Percentiles rank a stretch among this genome's conserved stretches.
phyloP scores from a whole-genome alignment of 768 basidiomycete genomes.

The Crepidotus variabilis region DNA sequence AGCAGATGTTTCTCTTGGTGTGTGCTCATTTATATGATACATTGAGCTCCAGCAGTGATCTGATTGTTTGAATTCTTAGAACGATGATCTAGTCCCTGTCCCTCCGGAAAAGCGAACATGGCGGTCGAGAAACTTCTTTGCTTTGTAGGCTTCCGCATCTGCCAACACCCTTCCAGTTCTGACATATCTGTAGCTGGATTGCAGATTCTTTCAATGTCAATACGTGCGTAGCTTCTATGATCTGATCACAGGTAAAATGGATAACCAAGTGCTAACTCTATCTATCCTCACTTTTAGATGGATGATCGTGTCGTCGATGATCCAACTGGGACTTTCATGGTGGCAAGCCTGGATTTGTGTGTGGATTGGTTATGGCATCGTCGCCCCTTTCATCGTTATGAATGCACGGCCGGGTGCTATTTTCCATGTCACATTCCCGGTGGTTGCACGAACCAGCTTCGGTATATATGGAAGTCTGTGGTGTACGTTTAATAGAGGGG shows the following conservation, averaged over 20 bases:
- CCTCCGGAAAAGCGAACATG: conserved; percentile 60
- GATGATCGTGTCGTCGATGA: conserved; percentile 79
- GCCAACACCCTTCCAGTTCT: background rate
- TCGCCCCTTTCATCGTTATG: conserved; percentile 68
- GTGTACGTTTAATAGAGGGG: conserved; percentile 75
- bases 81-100: conserved; percentile 72
- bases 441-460: conserved; percentile 72
- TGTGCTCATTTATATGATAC: conserved; percentile 12
- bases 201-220: conserved; percentile 80
- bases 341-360: conserved; percentile 86
- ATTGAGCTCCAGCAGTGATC: conserved; percentile 8
- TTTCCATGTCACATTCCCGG: conserved; percentile 75
- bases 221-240: conserved; percentile 42
- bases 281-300: conserved; percentile 37
- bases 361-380: conserved; percentile 58
- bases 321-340: conserved; percentile 70
- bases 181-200: conserved; percentile 53
- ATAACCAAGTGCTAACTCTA: background rate
- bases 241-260: background rate
- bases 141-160: conserved; percentile 43
- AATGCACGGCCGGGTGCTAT: conserved; percentile 78
- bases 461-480: conserved; percentile 76
- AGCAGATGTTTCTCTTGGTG: conserved; percentile 57
- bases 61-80: conserved; percentile 33
- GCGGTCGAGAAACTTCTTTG: conserved; percentile 60